Conservation (phyloP, 2,329 filamentous ascomycete species). For the Clonostachys chloroleuca region DNA sequence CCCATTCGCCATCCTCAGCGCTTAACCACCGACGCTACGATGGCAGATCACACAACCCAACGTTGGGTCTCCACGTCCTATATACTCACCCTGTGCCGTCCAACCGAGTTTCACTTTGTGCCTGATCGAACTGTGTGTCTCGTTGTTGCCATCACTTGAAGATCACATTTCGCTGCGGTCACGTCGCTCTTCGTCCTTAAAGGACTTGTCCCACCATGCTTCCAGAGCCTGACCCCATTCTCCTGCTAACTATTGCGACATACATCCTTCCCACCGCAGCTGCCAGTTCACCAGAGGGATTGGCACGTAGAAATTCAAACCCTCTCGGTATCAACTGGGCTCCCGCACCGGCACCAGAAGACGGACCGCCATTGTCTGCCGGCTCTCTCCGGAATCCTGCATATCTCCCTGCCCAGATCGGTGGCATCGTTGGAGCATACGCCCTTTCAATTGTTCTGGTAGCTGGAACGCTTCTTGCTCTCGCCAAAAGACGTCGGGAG, state of each 20-base stretch:
- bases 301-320: conserved; percentile 18
- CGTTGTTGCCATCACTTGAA: conserved; percentile 36
- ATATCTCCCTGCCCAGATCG: conserved; percentile 76
- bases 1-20: conserved; percentile 14
- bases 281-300: not conserved
- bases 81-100: conserved; percentile 41
- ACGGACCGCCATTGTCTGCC: conserved; percentile 55
- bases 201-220: conserved; percentile 32
- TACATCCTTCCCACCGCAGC: not conserved
- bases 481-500: conserved; percentile 51
- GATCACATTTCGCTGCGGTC: conserved; percentile 22
- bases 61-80: conserved; percentile 33
- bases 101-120: conserved; percentile 11
- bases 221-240: not conserved
- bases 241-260: not conserved
- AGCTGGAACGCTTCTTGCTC: conserved; percentile 58
- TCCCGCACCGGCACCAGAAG: conserved; percentile 52
- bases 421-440: conserved; percentile 81
- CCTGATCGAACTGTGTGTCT: conserved; percentile 30
- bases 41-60: conserved; percentile 42
- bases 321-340: conserved; percentile 33
- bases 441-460: conserved; percentile 71
- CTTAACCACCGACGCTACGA: conserved; percentile 31
- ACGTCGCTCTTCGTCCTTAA: conserved; percentile 21
- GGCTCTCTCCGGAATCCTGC: conserved; percentile 54